phyloP scores from a whole-genome alignment of 164 flowering plant genomes.

The Aristolochia californica region DNA sequence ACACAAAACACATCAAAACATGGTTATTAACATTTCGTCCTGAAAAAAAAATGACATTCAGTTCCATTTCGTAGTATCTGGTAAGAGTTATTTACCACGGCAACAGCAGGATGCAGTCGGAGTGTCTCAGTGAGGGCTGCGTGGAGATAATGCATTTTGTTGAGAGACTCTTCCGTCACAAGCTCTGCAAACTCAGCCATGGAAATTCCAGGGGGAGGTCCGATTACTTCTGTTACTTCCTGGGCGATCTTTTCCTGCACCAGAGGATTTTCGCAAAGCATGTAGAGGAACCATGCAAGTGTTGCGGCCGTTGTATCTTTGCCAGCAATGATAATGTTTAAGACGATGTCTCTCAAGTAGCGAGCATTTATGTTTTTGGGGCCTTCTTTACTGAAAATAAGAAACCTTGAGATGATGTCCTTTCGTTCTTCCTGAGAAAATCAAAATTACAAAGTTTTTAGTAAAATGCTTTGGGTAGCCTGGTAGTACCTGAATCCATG shows the following conservation, averaged over 20 bases:
- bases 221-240: constrained; percentile 31
- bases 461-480: too few species aligned
- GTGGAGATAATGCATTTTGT: constrained; percentile 76
- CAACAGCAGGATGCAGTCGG: constrained; percentile 75
- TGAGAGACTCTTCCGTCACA: constrained; percentile 44
- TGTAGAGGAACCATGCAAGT: constrained; percentile 67
- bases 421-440: constrained; percentile 34
- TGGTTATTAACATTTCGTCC: too few species aligned
- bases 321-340: constrained; percentile 66
- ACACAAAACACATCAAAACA: too few species aligned
- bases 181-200: constrained; percentile 27
- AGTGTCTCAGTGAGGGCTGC: constrained; percentile 77
- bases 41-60: too few species aligned
- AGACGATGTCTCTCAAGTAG: constrained; percentile 55
- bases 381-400: constrained; percentile 31
- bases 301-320: constrained; percentile 74
- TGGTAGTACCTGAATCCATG: too few species aligned
- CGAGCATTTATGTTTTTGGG: constrained; percentile 9
- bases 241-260: constrained; percentile 46
- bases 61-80: too few species aligned
- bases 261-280: constrained; percentile 57
- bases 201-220: constrained; percentile 2
- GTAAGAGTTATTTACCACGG: constrained; percentile 38
- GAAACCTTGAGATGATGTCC: constrained; percentile 62
- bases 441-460: too few species aligned